These are phyloP conservation scores for Mortierella sp. DNA, from an alignment of 371 early-diverging fungal genomes.

Conservation along the genomic window DNA sequence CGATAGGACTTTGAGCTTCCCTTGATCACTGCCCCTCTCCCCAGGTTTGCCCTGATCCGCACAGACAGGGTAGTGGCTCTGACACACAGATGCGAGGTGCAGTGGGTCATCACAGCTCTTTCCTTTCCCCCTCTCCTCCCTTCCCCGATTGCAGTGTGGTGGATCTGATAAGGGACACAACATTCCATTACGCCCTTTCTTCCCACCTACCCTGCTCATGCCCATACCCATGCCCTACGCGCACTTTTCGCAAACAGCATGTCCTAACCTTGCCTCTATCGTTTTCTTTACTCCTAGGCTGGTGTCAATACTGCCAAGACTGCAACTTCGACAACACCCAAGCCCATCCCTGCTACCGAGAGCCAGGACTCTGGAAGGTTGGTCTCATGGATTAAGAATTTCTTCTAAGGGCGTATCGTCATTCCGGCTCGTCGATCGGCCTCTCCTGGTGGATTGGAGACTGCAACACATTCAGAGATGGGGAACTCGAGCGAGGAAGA, in stretches of 20 bases:
- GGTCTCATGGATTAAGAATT: slow-evolving; percentile 54
- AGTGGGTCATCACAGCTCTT: neutral
- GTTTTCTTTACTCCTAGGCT: slow-evolving; percentile 15
- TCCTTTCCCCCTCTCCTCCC: neutral
- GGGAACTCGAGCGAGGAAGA: neutral
- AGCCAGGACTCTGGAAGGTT: slow-evolving; percentile 51
- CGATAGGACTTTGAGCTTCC: neutral
- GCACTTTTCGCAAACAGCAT: neutral
- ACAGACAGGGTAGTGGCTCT: too few species aligned
- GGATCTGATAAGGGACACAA: too few species aligned
- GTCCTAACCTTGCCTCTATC: neutral
- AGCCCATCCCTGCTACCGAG: slow-evolving; percentile 27
- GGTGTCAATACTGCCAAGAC: slow-evolving; percentile 35
- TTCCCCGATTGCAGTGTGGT: neutral
- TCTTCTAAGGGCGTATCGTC: slow-evolving; percentile 22
- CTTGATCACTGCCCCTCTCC: neutral
- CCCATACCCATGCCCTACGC: too few species aligned
- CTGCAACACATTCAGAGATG: neutral
- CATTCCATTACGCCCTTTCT: too few species aligned
- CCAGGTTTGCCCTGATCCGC: too few species aligned
- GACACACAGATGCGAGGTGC: neutral
- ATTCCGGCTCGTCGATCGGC: too few species aligned
- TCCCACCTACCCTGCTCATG: neutral
- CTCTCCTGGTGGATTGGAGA: too few species aligned
- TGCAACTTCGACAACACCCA: slow-evolving; percentile 25